Evolutionary conservation across 2,329 filamentous ascomycete genomes (phyloP).

Genomic region (Fusarium papillatum): DNA sequence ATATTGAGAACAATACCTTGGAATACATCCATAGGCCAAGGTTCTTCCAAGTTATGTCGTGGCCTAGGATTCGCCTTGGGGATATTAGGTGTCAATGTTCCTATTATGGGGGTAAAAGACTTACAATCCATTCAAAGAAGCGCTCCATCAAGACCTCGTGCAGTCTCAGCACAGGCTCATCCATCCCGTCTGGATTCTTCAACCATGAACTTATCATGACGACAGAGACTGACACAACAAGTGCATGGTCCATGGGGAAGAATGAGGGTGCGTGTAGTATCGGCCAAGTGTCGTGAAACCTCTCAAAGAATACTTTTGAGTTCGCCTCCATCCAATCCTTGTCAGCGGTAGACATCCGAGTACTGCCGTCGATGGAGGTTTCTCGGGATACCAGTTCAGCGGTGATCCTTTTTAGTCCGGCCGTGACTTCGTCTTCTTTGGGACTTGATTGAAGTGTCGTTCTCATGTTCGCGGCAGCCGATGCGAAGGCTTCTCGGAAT

Average conservation of each 20-base stretch:
- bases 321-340: constrained; percentile 32
- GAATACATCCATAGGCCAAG: constrained; percentile 49
- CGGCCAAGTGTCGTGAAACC: constrained; percentile 58
- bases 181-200: constrained; percentile 42
- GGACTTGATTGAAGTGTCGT: constrained; percentile 5
- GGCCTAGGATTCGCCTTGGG: constrained; percentile 9
- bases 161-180: constrained; percentile 44
- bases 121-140: constrained; percentile 47
- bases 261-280: constrained; percentile 55
- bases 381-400: constrained; percentile 13
- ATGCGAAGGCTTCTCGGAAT: not conserved
- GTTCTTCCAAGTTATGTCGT: constrained; percentile 25
- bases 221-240: constrained; percentile 46
- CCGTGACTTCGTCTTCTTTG: constrained; percentile 16
- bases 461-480: constrained; percentile 4
- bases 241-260: constrained; percentile 45
- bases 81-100: too few relatives aligned
- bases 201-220: constrained; percentile 57
- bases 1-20: constrained; percentile 54
- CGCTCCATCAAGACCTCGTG: constrained; percentile 49
- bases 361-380: constrained; percentile 21
- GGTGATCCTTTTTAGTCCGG: constrained; percentile 20
- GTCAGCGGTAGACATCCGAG: constrained; percentile 12
- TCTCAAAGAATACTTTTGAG: constrained; percentile 51
- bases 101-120: not conserved